A percentile compares a stretch with the other conserved stretches of the same genome.
Evolutionary conservation across 495 filamentous ascomycete species (phyloP).

Genomic region (Penicillium longicatenatum): DNA sequence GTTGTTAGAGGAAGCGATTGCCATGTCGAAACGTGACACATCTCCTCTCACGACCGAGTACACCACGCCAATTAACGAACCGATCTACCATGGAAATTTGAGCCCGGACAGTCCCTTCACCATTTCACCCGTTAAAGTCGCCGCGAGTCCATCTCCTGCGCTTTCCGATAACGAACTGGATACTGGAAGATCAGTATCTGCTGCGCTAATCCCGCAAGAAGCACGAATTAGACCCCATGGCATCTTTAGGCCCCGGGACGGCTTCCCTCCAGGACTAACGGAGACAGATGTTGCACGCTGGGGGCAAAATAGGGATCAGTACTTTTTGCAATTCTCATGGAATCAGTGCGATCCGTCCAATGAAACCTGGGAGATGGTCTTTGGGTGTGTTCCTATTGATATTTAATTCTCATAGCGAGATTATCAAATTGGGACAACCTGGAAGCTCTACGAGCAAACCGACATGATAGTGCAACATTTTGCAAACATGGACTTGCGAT

Average conservation of each 20-base stretch:
- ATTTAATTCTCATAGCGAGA: not conserved
- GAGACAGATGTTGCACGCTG: slow-evolving; percentile 15
- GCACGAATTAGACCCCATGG: slow-evolving; percentile 21
- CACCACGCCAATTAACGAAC: not conserved
- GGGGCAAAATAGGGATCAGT: slow-evolving; percentile 19
- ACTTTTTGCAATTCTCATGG: slow-evolving; percentile 23
- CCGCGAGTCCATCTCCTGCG: not conserved
- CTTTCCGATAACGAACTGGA: not conserved
- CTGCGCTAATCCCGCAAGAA: slow-evolving; percentile 17
- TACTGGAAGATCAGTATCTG: not conserved
- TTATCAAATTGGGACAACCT: not conserved
- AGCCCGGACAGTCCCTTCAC: not conserved
- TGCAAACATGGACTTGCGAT: too few relatives aligned
- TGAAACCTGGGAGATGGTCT: slow-evolving; percentile 1
- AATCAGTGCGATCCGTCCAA: slow-evolving; percentile 1
- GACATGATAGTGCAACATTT: too few relatives aligned
- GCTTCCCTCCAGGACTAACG: slow-evolving; percentile 13
- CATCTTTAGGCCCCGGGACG: slow-evolving; percentile 18
- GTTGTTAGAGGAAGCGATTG: slow-evolving; percentile 31
- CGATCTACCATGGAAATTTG: not conserved
- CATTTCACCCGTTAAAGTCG: not conserved
- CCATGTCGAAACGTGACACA: slow-evolving; percentile 6
- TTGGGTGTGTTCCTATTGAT: slow-evolving; percentile 6
- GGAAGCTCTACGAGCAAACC: not conserved
- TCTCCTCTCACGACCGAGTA: not conserved